phyloP scores from a whole-genome alignment of 805 yeast species.

The Pichia kluyveri region DNA sequence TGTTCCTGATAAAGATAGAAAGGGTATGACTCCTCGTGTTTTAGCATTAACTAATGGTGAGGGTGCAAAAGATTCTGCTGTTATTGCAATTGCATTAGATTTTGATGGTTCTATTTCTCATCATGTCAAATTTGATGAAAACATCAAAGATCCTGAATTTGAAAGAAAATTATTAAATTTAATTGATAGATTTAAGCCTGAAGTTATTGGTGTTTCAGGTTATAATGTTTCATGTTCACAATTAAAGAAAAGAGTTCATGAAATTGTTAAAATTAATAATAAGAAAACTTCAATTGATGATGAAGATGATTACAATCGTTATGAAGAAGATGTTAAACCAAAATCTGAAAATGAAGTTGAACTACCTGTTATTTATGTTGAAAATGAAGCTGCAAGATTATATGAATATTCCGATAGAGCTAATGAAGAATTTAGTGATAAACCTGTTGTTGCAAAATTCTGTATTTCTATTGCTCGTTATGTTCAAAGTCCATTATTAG shows the following conservation, averaged over 20 bases:
- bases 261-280: constrained; percentile 43
- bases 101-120: constrained; percentile 75
- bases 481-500: constrained; percentile 86
- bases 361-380: constrained; percentile 71
- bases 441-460: constrained; percentile 71
- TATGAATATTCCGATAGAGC: constrained; percentile 77
- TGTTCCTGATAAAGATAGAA: constrained; percentile 66
- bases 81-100: constrained; percentile 69
- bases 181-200: constrained; percentile 65
- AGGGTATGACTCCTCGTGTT: constrained; percentile 80
- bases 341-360: constrained; percentile 20
- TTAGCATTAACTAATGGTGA: constrained; percentile 79
- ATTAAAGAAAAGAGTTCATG: constrained; percentile 46
- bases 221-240: constrained; percentile 65
- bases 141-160: constrained; percentile 59
- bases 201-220: constrained; percentile 86
- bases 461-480: constrained; percentile 87
- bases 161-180: constrained; percentile 51
- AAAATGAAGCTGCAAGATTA: constrained; percentile 87
- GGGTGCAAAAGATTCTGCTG: constrained; percentile 80
- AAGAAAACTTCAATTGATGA: constrained; percentile 39
- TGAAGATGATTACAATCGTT: constrained; percentile 21
- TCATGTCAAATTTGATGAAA: constrained; percentile 67
- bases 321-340: constrained; percentile 23
- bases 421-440: constrained; percentile 70